Evolutionary conservation across 352 stramenopile genomes (phyloP).

Genomic region (Globisporangium megalacanthum): DNA sequence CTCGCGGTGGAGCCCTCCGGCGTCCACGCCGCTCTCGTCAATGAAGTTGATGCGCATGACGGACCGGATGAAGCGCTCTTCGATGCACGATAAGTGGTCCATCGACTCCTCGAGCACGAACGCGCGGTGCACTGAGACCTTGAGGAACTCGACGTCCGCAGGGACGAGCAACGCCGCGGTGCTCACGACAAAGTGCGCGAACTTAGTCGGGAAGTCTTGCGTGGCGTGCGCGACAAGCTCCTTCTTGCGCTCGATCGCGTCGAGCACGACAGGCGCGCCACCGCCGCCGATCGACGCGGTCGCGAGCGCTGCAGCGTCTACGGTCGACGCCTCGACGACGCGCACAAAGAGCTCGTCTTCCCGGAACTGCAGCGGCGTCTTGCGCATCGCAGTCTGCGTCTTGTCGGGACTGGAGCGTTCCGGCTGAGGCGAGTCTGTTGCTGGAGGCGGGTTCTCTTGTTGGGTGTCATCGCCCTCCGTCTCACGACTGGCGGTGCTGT

Average conservation of each 20-base stretch:
- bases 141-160: constrained; percentile 43
- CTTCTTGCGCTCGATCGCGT: constrained; percentile 26
- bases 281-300: constrained; percentile 8
- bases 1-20: constrained; percentile 81
- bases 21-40: constrained; percentile 76
- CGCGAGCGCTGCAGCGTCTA: constrained; percentile 22
- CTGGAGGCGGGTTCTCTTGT: background rate
- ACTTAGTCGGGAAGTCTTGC: constrained; percentile 69
- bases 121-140: constrained; percentile 39
- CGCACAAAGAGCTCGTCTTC: constrained; percentile 27
- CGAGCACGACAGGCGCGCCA: constrained; percentile 18
- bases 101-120: constrained; percentile 67
- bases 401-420: constrained; percentile 6
- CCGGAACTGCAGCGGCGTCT: constrained; percentile 21
- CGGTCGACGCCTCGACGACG: constrained; percentile 29
- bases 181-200: constrained; percentile 63
- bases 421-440: background rate
- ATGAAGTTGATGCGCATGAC: constrained; percentile 78
- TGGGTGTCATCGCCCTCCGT: background rate
- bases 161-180: constrained; percentile 30
- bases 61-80: constrained; percentile 46
- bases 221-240: constrained; percentile 33
- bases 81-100: constrained; percentile 51
- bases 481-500: background rate
- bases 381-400: constrained; percentile 28